Conservation (phyloP, 1,284 basidiomycete species). For the Fomitopsis betulina region DNA sequence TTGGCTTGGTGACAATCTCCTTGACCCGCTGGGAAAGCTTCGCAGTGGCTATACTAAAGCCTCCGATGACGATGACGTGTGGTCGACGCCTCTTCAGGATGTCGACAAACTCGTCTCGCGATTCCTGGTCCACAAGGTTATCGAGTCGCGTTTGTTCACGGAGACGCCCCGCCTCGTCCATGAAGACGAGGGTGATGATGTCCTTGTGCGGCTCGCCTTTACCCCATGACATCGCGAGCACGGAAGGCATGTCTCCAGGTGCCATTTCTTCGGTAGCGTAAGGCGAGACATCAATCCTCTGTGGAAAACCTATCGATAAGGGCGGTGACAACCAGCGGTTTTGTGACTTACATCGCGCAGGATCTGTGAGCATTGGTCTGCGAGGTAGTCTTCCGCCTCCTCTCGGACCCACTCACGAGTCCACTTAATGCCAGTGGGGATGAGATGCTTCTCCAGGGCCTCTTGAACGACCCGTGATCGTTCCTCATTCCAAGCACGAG, state of each 20-base stretch:
- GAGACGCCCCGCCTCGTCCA: constrained; percentile 87
- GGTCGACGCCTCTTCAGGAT: constrained; percentile 81
- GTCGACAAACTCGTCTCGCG: constrained; percentile 73
- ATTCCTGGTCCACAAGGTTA: constrained; percentile 72
- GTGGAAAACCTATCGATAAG: constrained; percentile 8
- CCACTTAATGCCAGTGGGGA: constrained; percentile 86
- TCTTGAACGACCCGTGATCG: constrained; percentile 78
- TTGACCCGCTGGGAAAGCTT: constrained; percentile 69
- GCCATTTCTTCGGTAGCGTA: constrained; percentile 61
- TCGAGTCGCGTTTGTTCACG: constrained; percentile 89
- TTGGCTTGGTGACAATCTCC: constrained; percentile 29
- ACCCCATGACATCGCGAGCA: constrained; percentile 93
- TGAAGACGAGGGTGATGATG: constrained; percentile 79
- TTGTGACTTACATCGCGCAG: constrained; percentile 62
- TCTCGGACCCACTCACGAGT: constrained; percentile 86
- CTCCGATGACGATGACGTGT: constrained; percentile 87
- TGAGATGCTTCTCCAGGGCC: constrained; percentile 72
- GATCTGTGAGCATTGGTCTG: constrained; percentile 59
- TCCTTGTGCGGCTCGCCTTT: constrained; percentile 92
- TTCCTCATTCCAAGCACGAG: constrained; percentile 91
- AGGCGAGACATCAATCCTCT: constrained; percentile 76
- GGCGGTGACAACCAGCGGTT: not conserved
- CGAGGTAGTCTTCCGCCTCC: constrained; percentile 85
- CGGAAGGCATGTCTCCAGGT: constrained; percentile 73
- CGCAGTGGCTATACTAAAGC: constrained; percentile 80